A percentile compares a stretch with the other conserved stretches of the same genome.
phyloP scores from a whole-genome alignment of 257 asterid species.

The Solanum rostratum region DNA sequence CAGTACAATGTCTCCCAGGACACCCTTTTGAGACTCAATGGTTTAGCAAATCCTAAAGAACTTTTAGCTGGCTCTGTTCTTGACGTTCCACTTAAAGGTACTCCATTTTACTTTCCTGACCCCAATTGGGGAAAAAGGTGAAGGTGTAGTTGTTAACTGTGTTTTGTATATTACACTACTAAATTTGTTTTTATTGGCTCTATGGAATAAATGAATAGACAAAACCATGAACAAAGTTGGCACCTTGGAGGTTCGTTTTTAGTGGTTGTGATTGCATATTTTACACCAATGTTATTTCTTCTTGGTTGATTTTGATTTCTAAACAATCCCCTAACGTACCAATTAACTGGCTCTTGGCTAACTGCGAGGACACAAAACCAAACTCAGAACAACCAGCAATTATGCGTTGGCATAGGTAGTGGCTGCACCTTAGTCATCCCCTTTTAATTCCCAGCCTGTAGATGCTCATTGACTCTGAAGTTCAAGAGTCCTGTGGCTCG shows the following conservation, averaged over 20 bases:
- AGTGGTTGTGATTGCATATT: background rate
- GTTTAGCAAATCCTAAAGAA: slow-evolving; percentile 25
- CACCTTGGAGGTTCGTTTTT: background rate
- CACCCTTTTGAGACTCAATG: slow-evolving; percentile 40
- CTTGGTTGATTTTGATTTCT: background rate
- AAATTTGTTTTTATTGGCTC: background rate
- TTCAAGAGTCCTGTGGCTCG: background rate
- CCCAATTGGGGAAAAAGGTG: too few relatives aligned
- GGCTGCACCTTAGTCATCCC: background rate
- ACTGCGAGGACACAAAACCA: background rate
- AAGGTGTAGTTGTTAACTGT: background rate
- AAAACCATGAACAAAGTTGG: background rate
- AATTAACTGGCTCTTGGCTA: background rate
- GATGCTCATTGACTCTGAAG: background rate
- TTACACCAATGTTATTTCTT: background rate
- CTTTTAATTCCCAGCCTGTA: background rate
- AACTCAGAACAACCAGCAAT: background rate
- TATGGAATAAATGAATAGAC: background rate
- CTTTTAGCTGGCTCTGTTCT: slow-evolving; percentile 44
- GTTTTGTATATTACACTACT: background rate
- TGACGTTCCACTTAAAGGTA: slow-evolving; percentile 83
- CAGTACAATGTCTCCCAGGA: slow-evolving; percentile 37
- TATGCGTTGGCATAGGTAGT: background rate
- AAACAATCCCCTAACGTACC: background rate
- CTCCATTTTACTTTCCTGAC: too few relatives aligned